Evolutionary conservation across 148 eudicot genomes (phyloP), one percentile per base, ranked within the genome.

Genomic region (Beta vulgaris): DNA sequence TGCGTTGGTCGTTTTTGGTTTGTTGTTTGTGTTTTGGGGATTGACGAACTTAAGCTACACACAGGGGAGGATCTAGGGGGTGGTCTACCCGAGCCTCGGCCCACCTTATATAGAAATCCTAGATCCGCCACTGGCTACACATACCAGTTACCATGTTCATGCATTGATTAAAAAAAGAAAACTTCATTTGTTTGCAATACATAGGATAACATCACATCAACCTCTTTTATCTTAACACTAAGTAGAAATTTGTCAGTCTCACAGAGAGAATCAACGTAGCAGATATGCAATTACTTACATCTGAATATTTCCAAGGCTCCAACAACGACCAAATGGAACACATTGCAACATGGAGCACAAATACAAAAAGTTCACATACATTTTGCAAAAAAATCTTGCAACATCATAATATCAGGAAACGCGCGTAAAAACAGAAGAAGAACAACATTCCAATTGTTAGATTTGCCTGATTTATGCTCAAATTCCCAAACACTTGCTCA

Each of bases 381-480:
- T 62, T 32, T 2, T 4, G 59, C 0, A 54, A 54, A 21, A n/a
- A 68, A 21, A 51, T 39, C n/a, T n/a, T n/a, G n/a, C n/a, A n/a
- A n/a, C n/a, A n/a, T n/a, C n/a, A n/a, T n/a, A n/a, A n/a, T n/a
- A n/a, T n/a, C n/a, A 9, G 8, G 1, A 36, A 4, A n/a, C 9
- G 34, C 44, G n/a, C 2, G 7, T 34, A 29, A 46, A 46, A 69
- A 71, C 35, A 58, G 11, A 15, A 51, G 12, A 63, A 58, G 36
- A 32, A 74, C 31, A 58, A 31, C 74, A 59, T 61, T 62, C 21
- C 68, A 2, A 0, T 11, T 60, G 71, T 46, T 19, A 9, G 29
- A 48, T 48, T 44, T 61, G 71, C 43, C 55, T 63, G 72, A 15
- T 28, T 77, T 51, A 49, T 37, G 54, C 53, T 37, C 25, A 36